phyloP scores from a whole-genome alignment of 352 stramenopile species.

The Aphanomyces cochlioides region DNA sequence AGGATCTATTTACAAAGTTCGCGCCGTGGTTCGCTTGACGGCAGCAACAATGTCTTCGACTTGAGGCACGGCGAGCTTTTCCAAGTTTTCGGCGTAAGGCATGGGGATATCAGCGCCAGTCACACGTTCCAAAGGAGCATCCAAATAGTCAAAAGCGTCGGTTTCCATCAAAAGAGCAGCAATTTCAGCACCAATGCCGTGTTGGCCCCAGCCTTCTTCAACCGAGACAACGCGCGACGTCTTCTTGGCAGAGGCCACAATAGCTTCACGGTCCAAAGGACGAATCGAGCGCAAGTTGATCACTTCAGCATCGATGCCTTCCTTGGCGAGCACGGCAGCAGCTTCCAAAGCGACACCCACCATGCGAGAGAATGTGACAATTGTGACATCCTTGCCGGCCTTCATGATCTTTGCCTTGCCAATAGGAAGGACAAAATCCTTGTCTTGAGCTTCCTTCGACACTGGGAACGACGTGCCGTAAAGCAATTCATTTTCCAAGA shows the following conservation, averaged over 20 bases:
- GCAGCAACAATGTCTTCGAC: conserved; percentile 92
- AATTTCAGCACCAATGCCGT: conserved; percentile 97
- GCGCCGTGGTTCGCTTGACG: conserved; percentile 83
- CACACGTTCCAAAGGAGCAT: conserved; percentile 96
- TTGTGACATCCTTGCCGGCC: conserved; percentile 95
- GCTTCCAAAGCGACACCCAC: conserved; percentile 96
- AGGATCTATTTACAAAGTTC: conserved; percentile 55
- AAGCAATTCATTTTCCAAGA: conserved; percentile 99
- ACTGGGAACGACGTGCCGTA: conserved; percentile 98
- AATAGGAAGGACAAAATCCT: conserved; percentile 98
- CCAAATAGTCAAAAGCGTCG: conserved; percentile 98
- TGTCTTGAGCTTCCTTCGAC: conserved; percentile 93
- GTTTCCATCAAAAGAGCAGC: conserved; percentile 97
- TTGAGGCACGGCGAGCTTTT: conserved; percentile 93
- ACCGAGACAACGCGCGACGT: conserved; percentile 96
- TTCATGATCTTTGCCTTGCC: conserved; percentile 99
- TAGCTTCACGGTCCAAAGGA: conserved; percentile 95
- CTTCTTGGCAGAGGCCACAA: conserved; percentile 98
- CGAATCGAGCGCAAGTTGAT: conserved; percentile 92
- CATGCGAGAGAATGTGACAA: conserved; percentile 97
- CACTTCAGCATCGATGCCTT: conserved; percentile 96
- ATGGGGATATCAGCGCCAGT: conserved; percentile 98
- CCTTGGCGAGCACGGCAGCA: conserved; percentile 89
- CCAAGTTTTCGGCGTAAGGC: conserved; percentile 97
- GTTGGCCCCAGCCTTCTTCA: conserved; percentile 96